A percentile compares a stretch with the other conserved stretches of the same genome.
These are phyloP conservation scores for Starmera dryadoides DNA, from an alignment of 805 yeast genomes.

Conservation along the genomic window DNA sequence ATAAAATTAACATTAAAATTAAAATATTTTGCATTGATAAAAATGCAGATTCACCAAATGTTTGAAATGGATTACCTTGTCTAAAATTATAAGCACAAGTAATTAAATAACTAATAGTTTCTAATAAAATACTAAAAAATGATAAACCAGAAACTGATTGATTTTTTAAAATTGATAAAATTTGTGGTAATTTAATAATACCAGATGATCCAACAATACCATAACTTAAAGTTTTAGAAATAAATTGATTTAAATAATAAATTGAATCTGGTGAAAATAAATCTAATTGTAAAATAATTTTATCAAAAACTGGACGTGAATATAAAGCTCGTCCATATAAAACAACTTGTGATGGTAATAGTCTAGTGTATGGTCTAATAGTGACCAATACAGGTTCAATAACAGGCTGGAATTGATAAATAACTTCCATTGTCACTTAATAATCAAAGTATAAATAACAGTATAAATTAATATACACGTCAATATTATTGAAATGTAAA, in stretches of 20 bases:
- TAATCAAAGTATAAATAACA: too few species aligned
- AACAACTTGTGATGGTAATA: slow-evolving; percentile 18
- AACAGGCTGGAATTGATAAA: slow-evolving; percentile 8
- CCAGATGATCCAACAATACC: slow-evolving; percentile 30
- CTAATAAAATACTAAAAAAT: slow-evolving; percentile 23
- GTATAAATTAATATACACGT: too few species aligned
- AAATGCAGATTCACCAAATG: slow-evolving; percentile 32
- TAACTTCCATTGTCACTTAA: background rate
- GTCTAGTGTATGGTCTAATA: slow-evolving; percentile 10
- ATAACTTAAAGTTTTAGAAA: slow-evolving; percentile 26
- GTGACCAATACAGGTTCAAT: slow-evolving; percentile 12
- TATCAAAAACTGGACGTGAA: slow-evolving; percentile 20
- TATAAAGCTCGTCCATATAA: slow-evolving; percentile 17
- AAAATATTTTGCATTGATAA: slow-evolving; percentile 28
- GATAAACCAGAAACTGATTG: slow-evolving; percentile 29
- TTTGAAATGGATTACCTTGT: slow-evolving; percentile 25
- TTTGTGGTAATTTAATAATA: slow-evolving; percentile 34
- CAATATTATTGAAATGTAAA: too few species aligned
- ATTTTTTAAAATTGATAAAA: slow-evolving; percentile 23
- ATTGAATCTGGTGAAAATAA: slow-evolving; percentile 15
- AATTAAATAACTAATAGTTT: slow-evolving; percentile 25
- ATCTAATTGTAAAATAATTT: slow-evolving; percentile 18
- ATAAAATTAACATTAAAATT: slow-evolving; percentile 23
- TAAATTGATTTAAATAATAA: slow-evolving; percentile 20
- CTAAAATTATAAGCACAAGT: slow-evolving; percentile 30